Conservation (phyloP, 805 yeast genomes). For the Kazachstania viticola region DNA sequence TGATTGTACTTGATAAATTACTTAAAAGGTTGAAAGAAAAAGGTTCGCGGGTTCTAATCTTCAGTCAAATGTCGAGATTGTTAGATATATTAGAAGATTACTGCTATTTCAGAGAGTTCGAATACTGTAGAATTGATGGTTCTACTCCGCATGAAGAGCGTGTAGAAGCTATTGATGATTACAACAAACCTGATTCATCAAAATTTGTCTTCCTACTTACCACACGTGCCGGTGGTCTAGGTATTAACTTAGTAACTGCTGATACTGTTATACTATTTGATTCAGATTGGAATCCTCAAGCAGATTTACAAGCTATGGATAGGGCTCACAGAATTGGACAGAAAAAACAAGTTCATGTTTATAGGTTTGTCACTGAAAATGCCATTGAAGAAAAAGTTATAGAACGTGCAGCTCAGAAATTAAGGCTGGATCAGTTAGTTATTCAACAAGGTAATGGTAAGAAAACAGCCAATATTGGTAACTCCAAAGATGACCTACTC, state of each 20-base stretch:
- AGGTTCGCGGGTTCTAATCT: constrained; percentile 84
- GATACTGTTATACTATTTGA: constrained; percentile 82
- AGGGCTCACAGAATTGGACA: constrained; percentile 97
- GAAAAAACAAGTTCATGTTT: constrained; percentile 87
- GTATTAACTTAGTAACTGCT: constrained; percentile 85
- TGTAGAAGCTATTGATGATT: constrained; percentile 83
- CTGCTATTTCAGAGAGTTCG: constrained; percentile 70
- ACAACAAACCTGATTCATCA: constrained; percentile 66
- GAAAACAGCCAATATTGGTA: constrained; percentile 28
- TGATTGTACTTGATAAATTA: constrained; percentile 78
- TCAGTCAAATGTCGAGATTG: constrained; percentile 87
- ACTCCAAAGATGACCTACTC: constrained; percentile 37
- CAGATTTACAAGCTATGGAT: constrained; percentile 96
- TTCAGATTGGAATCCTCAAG: constrained; percentile 97
- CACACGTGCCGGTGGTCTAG: constrained; percentile 94
- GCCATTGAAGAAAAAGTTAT: constrained; percentile 93
- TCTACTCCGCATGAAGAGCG: constrained; percentile 88
- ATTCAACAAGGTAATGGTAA: constrained; percentile 75
- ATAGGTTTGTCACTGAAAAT: constrained; percentile 83
- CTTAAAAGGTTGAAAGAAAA: constrained; percentile 55
- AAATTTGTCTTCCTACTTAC: constrained; percentile 79
- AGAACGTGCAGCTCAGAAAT: constrained; percentile 89
- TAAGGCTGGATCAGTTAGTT: constrained; percentile 84
- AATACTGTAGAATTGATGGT: constrained; percentile 89
- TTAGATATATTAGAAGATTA: constrained; percentile 87